Conservation (phyloP, 2,329 filamentous ascomycete genomes). For the Phyllachora maydis region DNA sequence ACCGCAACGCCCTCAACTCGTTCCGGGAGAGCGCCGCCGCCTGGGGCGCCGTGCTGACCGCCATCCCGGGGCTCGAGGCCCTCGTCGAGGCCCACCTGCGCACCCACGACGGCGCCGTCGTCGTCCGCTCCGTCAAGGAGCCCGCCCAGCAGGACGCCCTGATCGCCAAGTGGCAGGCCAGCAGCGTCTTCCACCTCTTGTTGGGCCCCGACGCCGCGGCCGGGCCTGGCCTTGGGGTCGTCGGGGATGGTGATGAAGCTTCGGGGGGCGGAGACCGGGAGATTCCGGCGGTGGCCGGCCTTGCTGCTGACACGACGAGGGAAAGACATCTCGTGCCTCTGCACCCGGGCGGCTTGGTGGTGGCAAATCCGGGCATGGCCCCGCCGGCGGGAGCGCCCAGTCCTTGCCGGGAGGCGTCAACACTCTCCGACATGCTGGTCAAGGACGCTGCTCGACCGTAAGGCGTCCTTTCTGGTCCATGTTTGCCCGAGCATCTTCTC, state of each 20-base stretch:
- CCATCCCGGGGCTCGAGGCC: constrained; percentile 14
- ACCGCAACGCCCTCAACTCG: constrained; percentile 15
- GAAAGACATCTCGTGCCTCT: no score
- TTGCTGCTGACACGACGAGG: no score
- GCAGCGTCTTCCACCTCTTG: constrained; percentile 13
- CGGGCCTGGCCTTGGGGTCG: no score
- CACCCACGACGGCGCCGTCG: constrained; percentile 8
- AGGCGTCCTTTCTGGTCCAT: no score
- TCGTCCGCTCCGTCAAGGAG: constrained; percentile 13
- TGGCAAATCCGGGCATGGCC: no score
- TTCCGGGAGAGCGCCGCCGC: constrained; percentile 17
- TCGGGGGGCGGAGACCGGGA: no score
- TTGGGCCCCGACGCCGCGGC: constrained; percentile 6
- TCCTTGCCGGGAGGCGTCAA: constrained; percentile 5
- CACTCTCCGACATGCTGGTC: constrained; percentile 14
- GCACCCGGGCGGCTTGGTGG: no score
- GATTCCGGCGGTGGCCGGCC: no score
- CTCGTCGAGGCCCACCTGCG: constrained; percentile 15
- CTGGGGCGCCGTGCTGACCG: constrained; percentile 14
- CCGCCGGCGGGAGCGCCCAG: no score
- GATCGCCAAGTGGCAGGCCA: constrained; percentile 15
- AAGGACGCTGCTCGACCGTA: constrained; percentile 14
- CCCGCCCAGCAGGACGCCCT: constrained; percentile 14
- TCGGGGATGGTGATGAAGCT: no score
- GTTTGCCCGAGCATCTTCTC: no score